Evolutionary conservation across 495 filamentous ascomycete species (phyloP).

Genomic region (Jackrogersella minutella): DNA sequence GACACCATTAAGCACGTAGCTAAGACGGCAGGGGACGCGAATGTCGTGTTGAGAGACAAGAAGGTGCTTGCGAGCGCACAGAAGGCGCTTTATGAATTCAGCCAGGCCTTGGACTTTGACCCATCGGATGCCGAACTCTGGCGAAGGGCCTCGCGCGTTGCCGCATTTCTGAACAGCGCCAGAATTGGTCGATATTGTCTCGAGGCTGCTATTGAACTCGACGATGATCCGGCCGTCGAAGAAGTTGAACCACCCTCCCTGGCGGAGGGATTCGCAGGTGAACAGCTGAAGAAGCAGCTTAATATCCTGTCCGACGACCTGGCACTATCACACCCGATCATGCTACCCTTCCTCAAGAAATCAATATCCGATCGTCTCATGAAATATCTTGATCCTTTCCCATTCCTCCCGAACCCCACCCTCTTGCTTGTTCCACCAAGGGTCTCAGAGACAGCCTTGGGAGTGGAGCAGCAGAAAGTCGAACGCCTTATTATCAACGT

Average conservation of each 20-base stretch:
- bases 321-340: constrained; percentile 71
- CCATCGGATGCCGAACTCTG: constrained; percentile 95
- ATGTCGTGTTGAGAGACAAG: constrained; percentile 49
- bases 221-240: constrained; percentile 74
- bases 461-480: constrained; percentile 60
- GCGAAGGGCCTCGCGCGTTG: constrained; percentile 83
- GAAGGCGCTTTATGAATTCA: constrained; percentile 67
- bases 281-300: constrained; percentile 76
- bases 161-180: constrained; percentile 74
- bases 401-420: constrained; percentile 72
- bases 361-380: constrained; percentile 68
- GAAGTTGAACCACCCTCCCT: constrained; percentile 79
- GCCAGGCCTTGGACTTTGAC: constrained; percentile 83
- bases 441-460: constrained; percentile 8
- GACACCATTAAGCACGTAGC: constrained; percentile 67
- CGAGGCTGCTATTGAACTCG: constrained; percentile 87
- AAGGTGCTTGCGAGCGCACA: constrained; percentile 52
- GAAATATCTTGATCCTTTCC: constrained; percentile 76
- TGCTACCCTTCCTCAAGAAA: constrained; percentile 68
- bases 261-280: constrained; percentile 83
- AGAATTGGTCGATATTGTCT: constrained; percentile 85
- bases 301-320: constrained; percentile 74
- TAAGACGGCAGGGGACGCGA: constrained; percentile 48
- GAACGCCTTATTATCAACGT: constrained; percentile 57
- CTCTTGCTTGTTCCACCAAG: constrained; percentile 42